Percentiles rank a stretch among this genome's conserved stretches.
Evolutionary conservation across 441 rosid genomes (phyloP).

Genomic region (Erodium chrysanthum): DNA sequence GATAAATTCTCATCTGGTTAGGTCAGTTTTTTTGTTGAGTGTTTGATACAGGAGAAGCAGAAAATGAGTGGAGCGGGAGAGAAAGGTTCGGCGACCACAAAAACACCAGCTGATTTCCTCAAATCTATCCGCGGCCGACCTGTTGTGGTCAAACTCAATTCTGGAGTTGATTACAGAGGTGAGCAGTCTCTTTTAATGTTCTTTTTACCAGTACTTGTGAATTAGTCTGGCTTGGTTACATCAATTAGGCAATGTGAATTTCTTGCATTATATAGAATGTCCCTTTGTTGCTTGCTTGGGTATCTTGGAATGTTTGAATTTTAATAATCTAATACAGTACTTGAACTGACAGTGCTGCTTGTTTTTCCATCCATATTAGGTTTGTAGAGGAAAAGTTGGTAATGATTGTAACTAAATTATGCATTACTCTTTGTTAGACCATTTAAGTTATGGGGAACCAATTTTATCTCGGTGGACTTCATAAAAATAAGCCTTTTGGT

Average conservation of each 20-base stretch:
- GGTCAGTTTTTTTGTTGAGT: background rate
- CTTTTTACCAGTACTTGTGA: too few species aligned
- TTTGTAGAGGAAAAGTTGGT: background rate
- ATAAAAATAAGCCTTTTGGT: background rate
- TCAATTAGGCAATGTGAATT: too few species aligned
- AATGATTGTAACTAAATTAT: background rate
- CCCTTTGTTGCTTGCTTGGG: background rate
- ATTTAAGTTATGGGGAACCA: background rate
- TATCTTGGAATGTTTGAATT: background rate
- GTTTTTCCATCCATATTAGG: too few species aligned
- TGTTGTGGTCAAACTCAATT: conserved; percentile 82
- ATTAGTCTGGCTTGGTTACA: too few species aligned
- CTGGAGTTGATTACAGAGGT: conserved; percentile 97
- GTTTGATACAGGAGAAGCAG: background rate
- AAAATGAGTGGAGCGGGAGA: conserved; percentile 61
- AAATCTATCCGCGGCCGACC: conserved; percentile 88
- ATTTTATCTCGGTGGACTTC: background rate
- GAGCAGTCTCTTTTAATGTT: background rate
- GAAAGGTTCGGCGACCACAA: conserved; percentile 54
- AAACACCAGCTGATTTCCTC: conserved; percentile 90
- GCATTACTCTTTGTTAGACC: background rate
- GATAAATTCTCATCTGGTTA: background rate
- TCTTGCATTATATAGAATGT: background rate
- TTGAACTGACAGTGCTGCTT: background rate
- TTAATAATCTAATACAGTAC: background rate